Conservation (phyloP, 2,329 filamentous ascomycete genomes). For the Epicoccum nigrum region DNA sequence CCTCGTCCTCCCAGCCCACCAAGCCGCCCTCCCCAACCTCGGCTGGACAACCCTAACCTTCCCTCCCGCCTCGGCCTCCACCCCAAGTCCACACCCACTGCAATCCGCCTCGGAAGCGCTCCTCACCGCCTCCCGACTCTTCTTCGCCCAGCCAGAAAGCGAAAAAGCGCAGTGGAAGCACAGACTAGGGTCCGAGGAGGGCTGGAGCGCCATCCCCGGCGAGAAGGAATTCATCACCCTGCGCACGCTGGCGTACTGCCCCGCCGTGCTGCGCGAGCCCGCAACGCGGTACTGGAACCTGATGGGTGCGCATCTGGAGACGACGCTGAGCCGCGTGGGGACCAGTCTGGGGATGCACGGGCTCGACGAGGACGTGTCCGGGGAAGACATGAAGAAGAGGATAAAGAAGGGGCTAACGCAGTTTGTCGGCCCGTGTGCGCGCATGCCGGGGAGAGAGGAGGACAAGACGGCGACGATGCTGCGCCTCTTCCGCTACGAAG, state of each 20-base stretch:
- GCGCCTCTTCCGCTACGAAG: constrained; percentile 46
- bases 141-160: constrained; percentile 36
- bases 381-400: too few relatives aligned
- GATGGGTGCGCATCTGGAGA: constrained; percentile 35
- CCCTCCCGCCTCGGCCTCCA: background rate
- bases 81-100: constrained; percentile 33
- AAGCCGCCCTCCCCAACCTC: constrained; percentile 37
- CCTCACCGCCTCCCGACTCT: constrained; percentile 38
- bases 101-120: constrained; percentile 38
- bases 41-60: constrained; percentile 48
- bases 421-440: constrained; percentile 37
- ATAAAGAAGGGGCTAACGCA: constrained; percentile 27
- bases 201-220: constrained; percentile 43
- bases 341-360: constrained; percentile 27
- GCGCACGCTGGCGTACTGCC: constrained; percentile 39
- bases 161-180: constrained; percentile 42
- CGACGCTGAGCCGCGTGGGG: constrained; percentile 32
- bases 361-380: constrained; percentile 12
- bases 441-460: constrained; percentile 26
- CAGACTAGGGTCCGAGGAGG: constrained; percentile 44
- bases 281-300: constrained; percentile 44
- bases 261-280: constrained; percentile 36
- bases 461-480: constrained; percentile 46
- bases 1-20: constrained; percentile 42
- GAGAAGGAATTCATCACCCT: constrained; percentile 51